Evolutionary conservation across 2,329 filamentous ascomycete genomes (phyloP).

Genomic region (Apiospora pterosperma): DNA sequence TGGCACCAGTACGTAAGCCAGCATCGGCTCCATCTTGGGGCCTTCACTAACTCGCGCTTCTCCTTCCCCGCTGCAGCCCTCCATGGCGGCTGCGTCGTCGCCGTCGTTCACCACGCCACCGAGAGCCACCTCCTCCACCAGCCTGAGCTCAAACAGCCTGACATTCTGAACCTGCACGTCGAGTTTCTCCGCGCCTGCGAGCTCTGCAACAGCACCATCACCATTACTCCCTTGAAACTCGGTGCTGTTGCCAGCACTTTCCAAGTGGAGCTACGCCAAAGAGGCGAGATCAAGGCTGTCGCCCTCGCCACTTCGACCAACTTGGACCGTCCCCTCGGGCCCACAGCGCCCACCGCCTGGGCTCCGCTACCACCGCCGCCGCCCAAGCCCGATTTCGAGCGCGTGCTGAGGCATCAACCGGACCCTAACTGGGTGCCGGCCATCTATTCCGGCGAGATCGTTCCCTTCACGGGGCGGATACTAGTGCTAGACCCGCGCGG

Average conservation of each 20-base stretch:
- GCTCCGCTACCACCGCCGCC: slow-evolving; percentile 13
- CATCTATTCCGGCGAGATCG: slow-evolving; percentile 16
- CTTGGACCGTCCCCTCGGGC: slow-evolving; percentile 19
- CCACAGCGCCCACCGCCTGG: slow-evolving; percentile 14
- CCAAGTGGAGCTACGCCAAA: slow-evolving; percentile 20
- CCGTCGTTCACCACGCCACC: slow-evolving; percentile 19
- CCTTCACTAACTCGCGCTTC: neutral
- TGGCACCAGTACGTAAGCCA: slow-evolving; percentile 12
- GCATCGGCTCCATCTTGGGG: neutral
- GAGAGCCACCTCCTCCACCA: slow-evolving; percentile 17
- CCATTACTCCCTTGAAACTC: slow-evolving; percentile 15
- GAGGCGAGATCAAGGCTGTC: slow-evolving; percentile 13
- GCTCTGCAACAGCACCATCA: slow-evolving; percentile 15
- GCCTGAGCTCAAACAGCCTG: slow-evolving; percentile 17
- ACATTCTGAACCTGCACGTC: slow-evolving; percentile 22
- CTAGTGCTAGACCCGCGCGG: slow-evolving; percentile 17
- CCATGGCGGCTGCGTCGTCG: slow-evolving; percentile 20
- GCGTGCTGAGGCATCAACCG: slow-evolving; percentile 10
- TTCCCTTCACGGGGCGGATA: slow-evolving; percentile 15
- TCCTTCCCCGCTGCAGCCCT: slow-evolving; percentile 15
- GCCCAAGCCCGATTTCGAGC: slow-evolving; percentile 20
- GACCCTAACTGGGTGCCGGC: slow-evolving; percentile 21
- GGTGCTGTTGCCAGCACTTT: slow-evolving; percentile 17
- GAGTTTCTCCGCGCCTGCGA: slow-evolving; percentile 23
- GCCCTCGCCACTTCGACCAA: slow-evolving; percentile 20